phyloP scores from a whole-genome alignment of 164 flowering plant species.

The Brasenia schreberi region DNA sequence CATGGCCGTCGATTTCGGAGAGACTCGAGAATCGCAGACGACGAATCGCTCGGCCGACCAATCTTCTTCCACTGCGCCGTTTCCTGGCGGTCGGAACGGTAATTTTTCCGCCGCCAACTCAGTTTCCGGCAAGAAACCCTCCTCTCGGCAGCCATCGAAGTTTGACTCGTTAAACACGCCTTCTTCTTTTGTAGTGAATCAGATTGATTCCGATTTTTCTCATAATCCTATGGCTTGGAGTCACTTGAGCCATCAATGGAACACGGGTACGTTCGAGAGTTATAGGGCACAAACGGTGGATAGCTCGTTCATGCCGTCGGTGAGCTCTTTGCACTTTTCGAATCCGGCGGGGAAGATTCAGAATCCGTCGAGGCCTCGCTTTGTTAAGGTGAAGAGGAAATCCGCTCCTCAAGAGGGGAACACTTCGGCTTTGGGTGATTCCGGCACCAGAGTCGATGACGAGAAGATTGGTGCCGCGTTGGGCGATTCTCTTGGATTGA shows the following conservation, averaged over 20 bases:
- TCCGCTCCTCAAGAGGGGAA: constrained; percentile 3
- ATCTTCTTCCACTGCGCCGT: background rate
- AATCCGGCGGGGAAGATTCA: constrained; percentile 4
- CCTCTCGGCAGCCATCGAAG: background rate
- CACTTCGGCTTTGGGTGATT: background rate
- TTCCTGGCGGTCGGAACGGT: background rate
- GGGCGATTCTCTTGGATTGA: background rate
- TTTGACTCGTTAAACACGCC: background rate
- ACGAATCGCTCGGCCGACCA: background rate
- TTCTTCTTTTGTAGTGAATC: background rate
- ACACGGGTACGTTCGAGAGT: background rate
- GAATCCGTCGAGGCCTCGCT: constrained; percentile 16
- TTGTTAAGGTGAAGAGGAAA: constrained; percentile 15
- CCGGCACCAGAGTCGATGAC: background rate
- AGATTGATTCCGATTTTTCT: background rate
- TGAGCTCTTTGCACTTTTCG: background rate
- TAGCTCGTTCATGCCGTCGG: background rate
- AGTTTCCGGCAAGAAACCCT: background rate
- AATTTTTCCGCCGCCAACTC: background rate
- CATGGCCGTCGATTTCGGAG: background rate
- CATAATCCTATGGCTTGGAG: background rate
- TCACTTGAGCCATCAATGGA: background rate
- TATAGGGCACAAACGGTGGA: background rate
- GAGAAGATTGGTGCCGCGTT: background rate
- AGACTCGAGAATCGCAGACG: background rate